Percentiles rank a stretch among this genome's conserved stretches.
phyloP scores from a whole-genome alignment of 768 basidiomycete species.

The Daedalea quercina region DNA sequence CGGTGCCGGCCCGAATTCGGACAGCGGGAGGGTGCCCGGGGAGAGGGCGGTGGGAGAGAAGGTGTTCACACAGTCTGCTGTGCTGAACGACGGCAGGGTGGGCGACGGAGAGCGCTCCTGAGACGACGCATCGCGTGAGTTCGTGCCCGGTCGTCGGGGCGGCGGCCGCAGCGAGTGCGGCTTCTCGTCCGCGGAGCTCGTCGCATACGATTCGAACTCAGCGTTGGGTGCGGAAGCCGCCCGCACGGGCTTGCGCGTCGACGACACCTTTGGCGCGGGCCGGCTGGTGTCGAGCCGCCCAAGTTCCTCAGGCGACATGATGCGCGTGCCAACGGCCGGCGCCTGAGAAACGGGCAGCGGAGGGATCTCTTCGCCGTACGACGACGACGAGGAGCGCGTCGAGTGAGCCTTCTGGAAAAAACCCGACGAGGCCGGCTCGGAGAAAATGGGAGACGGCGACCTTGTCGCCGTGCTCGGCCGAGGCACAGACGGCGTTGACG shows the following conservation, averaged over 20 bases:
- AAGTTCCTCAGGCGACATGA: constrained; percentile 51
- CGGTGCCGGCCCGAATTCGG: constrained; percentile 6
- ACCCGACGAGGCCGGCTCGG: constrained; percentile 46
- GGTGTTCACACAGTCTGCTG: constrained; percentile 37
- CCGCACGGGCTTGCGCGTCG: constrained; percentile 10
- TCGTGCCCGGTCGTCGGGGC: constrained; percentile 7
- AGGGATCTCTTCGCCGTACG: constrained; percentile 38
- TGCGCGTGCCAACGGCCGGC: constrained; percentile 35
- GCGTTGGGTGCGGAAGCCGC: constrained; percentile 9
- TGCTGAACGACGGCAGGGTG: constrained; percentile 46
- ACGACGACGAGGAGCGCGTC: constrained; percentile 50
- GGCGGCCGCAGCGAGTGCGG: constrained; percentile 11
- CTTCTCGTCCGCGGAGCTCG: constrained; percentile 4
- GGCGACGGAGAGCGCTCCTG: constrained; percentile 20
- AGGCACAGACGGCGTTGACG: constrained; percentile 10
- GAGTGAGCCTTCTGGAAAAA: constrained; percentile 45
- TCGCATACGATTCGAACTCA: background rate
- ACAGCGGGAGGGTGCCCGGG: constrained; percentile 16
- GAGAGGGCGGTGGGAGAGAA: constrained; percentile 22
- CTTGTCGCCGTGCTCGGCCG: constrained; percentile 44
- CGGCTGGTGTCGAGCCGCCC: background rate
- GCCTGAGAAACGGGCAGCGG: constrained; percentile 28
- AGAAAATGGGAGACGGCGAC: constrained; percentile 57
- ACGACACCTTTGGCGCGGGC: constrained; percentile 15
- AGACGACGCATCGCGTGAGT: background rate